phyloP scores from a whole-genome alignment of 1,139 yeast genomes.

The Pichia sp. region DNA sequence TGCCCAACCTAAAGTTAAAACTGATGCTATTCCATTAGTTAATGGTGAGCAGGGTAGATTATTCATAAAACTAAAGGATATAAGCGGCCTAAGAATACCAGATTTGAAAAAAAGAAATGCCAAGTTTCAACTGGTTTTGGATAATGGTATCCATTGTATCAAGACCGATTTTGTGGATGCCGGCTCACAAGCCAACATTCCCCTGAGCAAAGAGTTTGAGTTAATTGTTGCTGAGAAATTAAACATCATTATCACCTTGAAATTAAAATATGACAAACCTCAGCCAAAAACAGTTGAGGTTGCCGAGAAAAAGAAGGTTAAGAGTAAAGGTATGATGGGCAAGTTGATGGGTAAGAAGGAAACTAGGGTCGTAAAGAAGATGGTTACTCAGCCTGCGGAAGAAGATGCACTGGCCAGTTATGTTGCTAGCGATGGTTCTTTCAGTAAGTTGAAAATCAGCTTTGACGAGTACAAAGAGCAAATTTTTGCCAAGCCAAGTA shows the following conservation, averaged over 20 bases:
- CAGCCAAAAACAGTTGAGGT: conserved; percentile 54
- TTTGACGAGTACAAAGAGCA: conserved; percentile 56
- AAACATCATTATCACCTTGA: conserved; percentile 71
- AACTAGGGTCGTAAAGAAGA: conserved; percentile 40
- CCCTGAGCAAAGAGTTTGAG: conserved; percentile 80
- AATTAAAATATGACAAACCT: conserved; percentile 56
- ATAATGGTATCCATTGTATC: conserved; percentile 85
- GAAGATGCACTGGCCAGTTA: conserved; percentile 53
- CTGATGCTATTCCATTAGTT: conserved; percentile 21
- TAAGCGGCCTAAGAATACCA: conserved; percentile 57
- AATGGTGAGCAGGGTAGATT: conserved; percentile 64
- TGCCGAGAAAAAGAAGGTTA: conserved; percentile 47
- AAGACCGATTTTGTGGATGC: conserved; percentile 63
- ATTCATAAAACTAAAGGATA: conserved; percentile 60
- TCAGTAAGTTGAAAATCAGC: conserved; percentile 68
- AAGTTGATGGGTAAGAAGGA: conserved; percentile 50
- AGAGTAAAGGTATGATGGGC: conserved; percentile 43
- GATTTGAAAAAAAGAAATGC: conserved; percentile 54
- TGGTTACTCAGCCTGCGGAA: conserved; percentile 45
- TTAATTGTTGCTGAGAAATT: conserved; percentile 62
- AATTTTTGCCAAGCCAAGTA: conserved; percentile 50
- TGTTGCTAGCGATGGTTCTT: conserved; percentile 83
- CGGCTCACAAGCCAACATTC: conserved; percentile 32
- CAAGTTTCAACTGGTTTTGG: conserved; percentile 66
- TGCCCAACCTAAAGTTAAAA: background rate